Evolutionary conservation across 345 rosid species (phyloP).

Genomic region (Bruguiera sexangula): DNA sequence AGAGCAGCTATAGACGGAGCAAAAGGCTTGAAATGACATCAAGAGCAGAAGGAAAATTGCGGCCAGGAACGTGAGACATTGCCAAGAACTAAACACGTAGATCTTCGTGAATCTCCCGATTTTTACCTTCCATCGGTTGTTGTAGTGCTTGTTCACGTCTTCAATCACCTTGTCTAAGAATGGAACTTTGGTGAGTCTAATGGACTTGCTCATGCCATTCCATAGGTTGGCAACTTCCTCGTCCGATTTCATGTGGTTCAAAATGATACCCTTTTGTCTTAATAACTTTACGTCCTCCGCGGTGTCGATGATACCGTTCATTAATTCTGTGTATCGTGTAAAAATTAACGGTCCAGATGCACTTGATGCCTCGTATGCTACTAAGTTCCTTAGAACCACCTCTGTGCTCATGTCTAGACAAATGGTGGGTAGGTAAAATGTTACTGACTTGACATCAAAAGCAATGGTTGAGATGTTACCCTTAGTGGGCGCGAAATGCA

Average conservation of each 20-base stretch:
- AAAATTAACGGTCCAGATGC: conserved; percentile 62
- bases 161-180: no score
- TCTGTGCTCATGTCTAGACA: conserved; percentile 57
- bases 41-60: conserved; percentile 46
- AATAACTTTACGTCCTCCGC: no score
- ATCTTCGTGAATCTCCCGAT: no score
- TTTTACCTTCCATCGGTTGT: no score
- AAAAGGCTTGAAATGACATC: conserved; percentile 2
- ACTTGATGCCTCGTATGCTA: conserved; percentile 68
- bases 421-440: conserved; percentile 51
- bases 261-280: no score
- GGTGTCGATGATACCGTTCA: conserved; percentile 50
- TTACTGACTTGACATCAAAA: conserved; percentile 38
- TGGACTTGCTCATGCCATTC: no score
- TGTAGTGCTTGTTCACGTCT: no score
- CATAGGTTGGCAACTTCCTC: no score
- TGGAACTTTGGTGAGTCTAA: no score
- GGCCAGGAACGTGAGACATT: conserved; percentile 40
- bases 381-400: conserved; percentile 61
- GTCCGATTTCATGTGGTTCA: no score
- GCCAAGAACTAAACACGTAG: no score
- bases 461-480: conserved; percentile 42
- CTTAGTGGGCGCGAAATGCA: conserved; percentile 39
- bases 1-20: neutral
- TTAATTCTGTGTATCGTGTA: conserved; percentile 72